Conservation (phyloP, 2,329 filamentous ascomycete species). For the Diaporthe capsici region DNA sequence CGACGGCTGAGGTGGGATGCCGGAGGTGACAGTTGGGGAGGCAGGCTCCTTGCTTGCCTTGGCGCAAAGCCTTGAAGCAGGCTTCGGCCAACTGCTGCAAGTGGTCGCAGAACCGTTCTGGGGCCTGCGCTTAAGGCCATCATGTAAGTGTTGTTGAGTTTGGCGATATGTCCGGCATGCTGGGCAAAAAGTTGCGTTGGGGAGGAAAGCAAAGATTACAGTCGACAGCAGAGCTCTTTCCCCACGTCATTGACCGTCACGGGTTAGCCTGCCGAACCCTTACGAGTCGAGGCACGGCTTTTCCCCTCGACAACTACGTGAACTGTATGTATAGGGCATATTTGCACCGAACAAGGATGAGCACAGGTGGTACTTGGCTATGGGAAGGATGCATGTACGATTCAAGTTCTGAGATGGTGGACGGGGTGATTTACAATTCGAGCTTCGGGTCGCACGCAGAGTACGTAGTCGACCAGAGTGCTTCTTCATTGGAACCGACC, state of each 20-base stretch:
- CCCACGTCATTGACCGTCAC: constrained; percentile 40
- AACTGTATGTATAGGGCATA: not conserved
- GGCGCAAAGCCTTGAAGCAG: constrained; percentile 6
- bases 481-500: not conserved
- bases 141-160: not conserved
- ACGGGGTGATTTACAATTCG: not conserved
- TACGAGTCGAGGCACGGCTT: not conserved
- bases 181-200: constrained; percentile 35
- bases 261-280: constrained; percentile 28
- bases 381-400: not conserved
- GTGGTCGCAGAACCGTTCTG: constrained; percentile 19
- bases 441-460: not conserved
- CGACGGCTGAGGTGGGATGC: not conserved
- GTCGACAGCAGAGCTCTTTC: constrained; percentile 22
- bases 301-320: not conserved
- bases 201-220: constrained; percentile 6
- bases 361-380: not conserved
- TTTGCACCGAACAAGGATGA: not conserved
- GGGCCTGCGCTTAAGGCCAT: constrained; percentile 35
- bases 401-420: not conserved
- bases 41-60: constrained; percentile 23
- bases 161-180: constrained; percentile 18
- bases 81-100: constrained; percentile 1
- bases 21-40: constrained; percentile 41
- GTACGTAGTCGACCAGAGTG: not conserved